These are phyloP conservation scores for Lyophyllum semitale DNA, from an alignment of 768 basidiomycete species.

Conservation along the genomic window DNA sequence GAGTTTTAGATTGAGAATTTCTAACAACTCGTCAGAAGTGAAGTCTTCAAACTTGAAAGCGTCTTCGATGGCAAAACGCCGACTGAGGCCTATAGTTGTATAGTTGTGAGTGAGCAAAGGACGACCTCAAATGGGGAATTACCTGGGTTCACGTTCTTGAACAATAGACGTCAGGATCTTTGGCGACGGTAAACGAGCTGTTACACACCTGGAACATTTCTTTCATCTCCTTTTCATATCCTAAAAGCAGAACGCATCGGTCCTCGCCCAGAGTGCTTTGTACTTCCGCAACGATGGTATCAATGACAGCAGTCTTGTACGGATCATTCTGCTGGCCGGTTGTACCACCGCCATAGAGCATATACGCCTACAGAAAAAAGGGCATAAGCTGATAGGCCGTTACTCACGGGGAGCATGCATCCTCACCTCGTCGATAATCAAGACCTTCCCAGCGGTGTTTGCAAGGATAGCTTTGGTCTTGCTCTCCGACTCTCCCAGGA, in stretches of 20 bases:
- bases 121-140: not conserved
- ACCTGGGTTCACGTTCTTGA: not conserved
- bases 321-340: slow-evolving; percentile 38
- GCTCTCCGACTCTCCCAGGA: slow-evolving; percentile 60
- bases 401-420: not conserved
- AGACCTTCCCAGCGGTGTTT: slow-evolving; percentile 61
- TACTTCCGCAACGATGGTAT: slow-evolving; percentile 75
- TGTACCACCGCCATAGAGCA: slow-evolving; percentile 52
- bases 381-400: too few species aligned
- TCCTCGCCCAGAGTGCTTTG: slow-evolving; percentile 72
- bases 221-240: slow-evolving; percentile 66
- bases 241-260: slow-evolving; percentile 64
- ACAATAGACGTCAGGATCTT: not conserved
- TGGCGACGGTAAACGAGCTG: not conserved
- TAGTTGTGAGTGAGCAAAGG: not conserved
- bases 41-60: slow-evolving; percentile 74
- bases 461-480: slow-evolving; percentile 67
- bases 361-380: slow-evolving; percentile 54
- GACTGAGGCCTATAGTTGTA: slow-evolving; percentile 42
- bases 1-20: slow-evolving; percentile 58
- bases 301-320: slow-evolving; percentile 70
- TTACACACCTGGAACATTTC: slow-evolving; percentile 70
- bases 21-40: slow-evolving; percentile 48
- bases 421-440: slow-evolving; percentile 69
- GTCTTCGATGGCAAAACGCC: slow-evolving; percentile 70